Base-by-base conservation (phyloP, 2,329 filamentous ascomycete species). In the Akanthomyces uredinophilus region DNA sequence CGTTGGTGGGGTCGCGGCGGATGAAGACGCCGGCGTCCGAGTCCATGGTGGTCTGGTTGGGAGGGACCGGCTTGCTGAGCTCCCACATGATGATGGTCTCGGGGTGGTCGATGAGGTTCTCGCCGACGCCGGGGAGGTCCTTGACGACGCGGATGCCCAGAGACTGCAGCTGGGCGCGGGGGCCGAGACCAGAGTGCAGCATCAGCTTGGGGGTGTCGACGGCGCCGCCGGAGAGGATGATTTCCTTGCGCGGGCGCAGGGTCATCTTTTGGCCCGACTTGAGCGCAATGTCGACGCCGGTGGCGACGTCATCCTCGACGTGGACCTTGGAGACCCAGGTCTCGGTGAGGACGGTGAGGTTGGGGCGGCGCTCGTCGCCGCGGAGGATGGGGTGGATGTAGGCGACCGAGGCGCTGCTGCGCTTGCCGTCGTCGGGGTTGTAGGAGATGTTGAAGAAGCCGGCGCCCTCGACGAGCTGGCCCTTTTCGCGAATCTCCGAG, bases 371-470 rank as follows among this genome's bases (percentile, higher is more conserved):
- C 81, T 96, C 91, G 53, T 92, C 88, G 46, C 91, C 91, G 46
- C 89, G 86, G 58, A 96, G 83, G 70, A 96, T 92, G 41, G 92
- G 92, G 77, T 96, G 92, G 71, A 96, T 93, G 78, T 96, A 96
- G 20, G 92, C 92, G 24, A 96, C 92, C 63, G 89, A 92, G 64
- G 92, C 92, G 72, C 89, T 93, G 78, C 89, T 94, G 65, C 92
- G 87, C 69, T 86, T 85, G 70, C 92, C 91, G 70, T 92, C 88
- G 70, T 96, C 92, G 3, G 92, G 92, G 78, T 96, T 96, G 79
- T 96, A 96, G 43, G 90, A 88, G 67, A 96, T 87, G 66, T 89
- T 92, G 81, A 96, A 94, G 82, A 96, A 96, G 61, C 92, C 92
- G 32, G 95, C 90, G 54, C 89, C 89, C 69, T 89, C 81, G 66